Percentiles rank a stretch among this genome's conserved stretches.
These are phyloP conservation scores for Neonectria ditissima DNA, from an alignment of 2,329 filamentous ascomycete species.

Conservation along the genomic window DNA sequence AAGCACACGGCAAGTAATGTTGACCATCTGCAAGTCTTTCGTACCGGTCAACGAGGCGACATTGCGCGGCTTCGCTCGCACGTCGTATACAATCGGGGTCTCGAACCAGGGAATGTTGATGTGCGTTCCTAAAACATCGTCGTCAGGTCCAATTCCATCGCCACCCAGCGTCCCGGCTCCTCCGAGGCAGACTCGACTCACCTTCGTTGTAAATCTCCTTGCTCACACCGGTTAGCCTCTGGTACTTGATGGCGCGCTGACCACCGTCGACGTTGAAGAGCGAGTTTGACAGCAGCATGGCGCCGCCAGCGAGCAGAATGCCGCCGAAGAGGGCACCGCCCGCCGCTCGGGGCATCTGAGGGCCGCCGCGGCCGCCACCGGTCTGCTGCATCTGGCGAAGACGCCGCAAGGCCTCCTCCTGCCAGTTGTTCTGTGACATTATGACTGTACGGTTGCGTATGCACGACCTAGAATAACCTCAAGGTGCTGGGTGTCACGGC, in stretches of 20 bases:
- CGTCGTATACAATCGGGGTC: slow-evolving; percentile 95
- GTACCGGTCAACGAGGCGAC: slow-evolving; percentile 97
- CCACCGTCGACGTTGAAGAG: slow-evolving; percentile 94
- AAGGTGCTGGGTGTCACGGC: slow-evolving; percentile 20
- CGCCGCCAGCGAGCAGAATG: slow-evolving; percentile 60
- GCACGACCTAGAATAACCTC: slow-evolving; percentile 24
- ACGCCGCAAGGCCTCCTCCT: slow-evolving; percentile 64
- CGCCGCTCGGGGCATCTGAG: slow-evolving; percentile 55
- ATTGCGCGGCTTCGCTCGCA: slow-evolving; percentile 96
- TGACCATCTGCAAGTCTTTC: slow-evolving; percentile 99
- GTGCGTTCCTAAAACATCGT: slow-evolving; percentile 78
- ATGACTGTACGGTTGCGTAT: slow-evolving; percentile 15
- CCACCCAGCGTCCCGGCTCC: slow-evolving; percentile 15
- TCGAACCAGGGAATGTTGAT: slow-evolving; percentile 97
- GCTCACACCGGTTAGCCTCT: slow-evolving; percentile 88
- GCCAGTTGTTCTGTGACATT: slow-evolving; percentile 56
- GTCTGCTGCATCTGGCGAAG: slow-evolving; percentile 62
- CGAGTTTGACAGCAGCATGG: slow-evolving; percentile 67
- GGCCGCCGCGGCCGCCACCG: slow-evolving; percentile 57
- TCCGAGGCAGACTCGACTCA: slow-evolving; percentile 55
- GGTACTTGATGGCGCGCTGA: slow-evolving; percentile 99
- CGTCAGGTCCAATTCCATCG: slow-evolving; percentile 33
- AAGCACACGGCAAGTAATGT: slow-evolving; percentile 99
- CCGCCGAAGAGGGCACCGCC: slow-evolving; percentile 56
- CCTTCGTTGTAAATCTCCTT: slow-evolving; percentile 98